Base-by-base conservation (phyloP, 495 filamentous ascomycete genomes). In the Cercophora newfieldiana region DNA sequence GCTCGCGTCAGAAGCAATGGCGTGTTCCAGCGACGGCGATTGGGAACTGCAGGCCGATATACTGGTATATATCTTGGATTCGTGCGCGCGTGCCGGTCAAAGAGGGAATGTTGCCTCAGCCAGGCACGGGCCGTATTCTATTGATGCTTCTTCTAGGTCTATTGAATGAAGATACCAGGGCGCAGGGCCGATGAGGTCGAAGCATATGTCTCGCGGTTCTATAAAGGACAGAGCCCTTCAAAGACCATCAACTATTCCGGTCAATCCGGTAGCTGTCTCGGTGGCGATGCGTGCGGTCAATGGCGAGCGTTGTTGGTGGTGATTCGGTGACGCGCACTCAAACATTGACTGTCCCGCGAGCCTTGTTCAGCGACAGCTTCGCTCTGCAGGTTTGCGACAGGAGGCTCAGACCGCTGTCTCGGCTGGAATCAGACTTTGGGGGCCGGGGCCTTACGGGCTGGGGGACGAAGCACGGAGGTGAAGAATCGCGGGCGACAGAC, bases 11-110 rank as follows among this genome's bases (percentile, higher is more conserved):
- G 19, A 37, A 22, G 8, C 7, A 14, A 21, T 33, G 25, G 62
- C 7, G 5, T 29, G 48, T 55, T 70, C 61, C 24, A n/a, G 51
- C 24, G 30, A 21, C 25, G 21, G 51, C 24, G 59, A 24, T 65
- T 37, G 24, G 26, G n/a, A 2, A 50, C 24, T 28, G 8, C 28
- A 31, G 16, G 18, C 19, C 8, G 58, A 60, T 48, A 49, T 33
- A 22, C 18, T 50, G 50, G 16, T 70, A 66, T 67, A 70, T 61
- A 66, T 51, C 16, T 56, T 44, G 24, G 30, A 63, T 50, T 44
- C 59, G 59, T 6, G 21, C 48, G 47, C 37, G 37, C 58, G n/a
- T 48, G 24, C 33, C 29, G 33, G 12, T 63, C 37, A 48, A 60
- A 66, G 51, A 18, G 2, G 16, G 47, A 51, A 7, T 47, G 48